phyloP scores from a whole-genome alignment of 2,329 filamentous ascomycete species.

The Harringtonia lauricola region DNA sequence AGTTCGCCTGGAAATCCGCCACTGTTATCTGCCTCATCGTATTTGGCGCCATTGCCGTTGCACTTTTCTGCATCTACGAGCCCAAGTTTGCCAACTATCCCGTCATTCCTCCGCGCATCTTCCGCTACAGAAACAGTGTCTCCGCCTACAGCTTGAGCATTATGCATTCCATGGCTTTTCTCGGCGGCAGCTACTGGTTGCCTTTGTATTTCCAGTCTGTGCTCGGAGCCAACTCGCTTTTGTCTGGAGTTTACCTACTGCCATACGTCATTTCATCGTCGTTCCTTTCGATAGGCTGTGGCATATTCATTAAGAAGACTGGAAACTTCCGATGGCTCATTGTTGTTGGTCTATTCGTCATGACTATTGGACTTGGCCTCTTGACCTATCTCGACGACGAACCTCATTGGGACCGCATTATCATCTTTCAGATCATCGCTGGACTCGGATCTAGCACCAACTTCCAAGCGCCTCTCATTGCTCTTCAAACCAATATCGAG shows the following conservation, averaged over 20 bases:
- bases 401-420: constrained; percentile 26
- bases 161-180: constrained; percentile 53
- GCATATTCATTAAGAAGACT: constrained; percentile 12
- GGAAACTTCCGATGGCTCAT: constrained; percentile 39
- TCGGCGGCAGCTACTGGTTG: constrained; percentile 65
- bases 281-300: constrained; percentile 22
- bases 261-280: constrained; percentile 11
- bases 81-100: constrained; percentile 64
- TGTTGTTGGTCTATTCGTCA: constrained; percentile 33
- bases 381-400: constrained; percentile 34
- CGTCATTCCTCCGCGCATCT: constrained; percentile 63
- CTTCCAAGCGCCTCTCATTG: constrained; percentile 47
- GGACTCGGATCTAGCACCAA: constrained; percentile 46
- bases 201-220: constrained; percentile 77
- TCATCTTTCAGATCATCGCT: constrained; percentile 41
- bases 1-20: constrained; percentile 61
- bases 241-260: constrained; percentile 47
- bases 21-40: constrained; percentile 58
- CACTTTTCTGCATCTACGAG: constrained; percentile 61
- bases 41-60: constrained; percentile 25
- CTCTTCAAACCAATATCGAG: constrained; percentile 46
- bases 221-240: constrained; percentile 53
- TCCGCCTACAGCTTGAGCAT: constrained; percentile 64
- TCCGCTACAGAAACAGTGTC: constrained; percentile 53
- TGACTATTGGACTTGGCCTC: constrained; percentile 43